Percentiles rank a stretch among this genome's conserved stretches.
Evolutionary conservation across 176 grass and related monocot species (phyloP).

Genomic region (Canna indica): DNA sequence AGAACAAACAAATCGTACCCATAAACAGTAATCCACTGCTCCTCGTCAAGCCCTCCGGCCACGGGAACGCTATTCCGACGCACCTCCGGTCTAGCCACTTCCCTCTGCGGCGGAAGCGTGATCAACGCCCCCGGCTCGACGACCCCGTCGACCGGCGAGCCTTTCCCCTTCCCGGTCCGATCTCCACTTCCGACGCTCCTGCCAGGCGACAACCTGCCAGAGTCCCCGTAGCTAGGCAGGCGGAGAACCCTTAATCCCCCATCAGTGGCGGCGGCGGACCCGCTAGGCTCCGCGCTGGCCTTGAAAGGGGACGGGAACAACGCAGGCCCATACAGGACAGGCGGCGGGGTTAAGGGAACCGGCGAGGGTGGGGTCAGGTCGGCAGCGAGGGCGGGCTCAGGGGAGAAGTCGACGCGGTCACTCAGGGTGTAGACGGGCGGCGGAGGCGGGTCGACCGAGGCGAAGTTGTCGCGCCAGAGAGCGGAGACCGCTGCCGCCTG

Average conservation of each 20-base stretch:
- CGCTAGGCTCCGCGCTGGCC: neutral
- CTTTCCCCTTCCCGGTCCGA: constrained; percentile 19
- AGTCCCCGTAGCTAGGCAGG: neutral
- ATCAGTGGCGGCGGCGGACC: neutral
- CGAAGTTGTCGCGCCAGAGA: constrained; percentile 11
- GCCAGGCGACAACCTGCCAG: neutral
- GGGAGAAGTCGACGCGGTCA: constrained; percentile 10
- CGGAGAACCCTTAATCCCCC: neutral
- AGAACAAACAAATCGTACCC: constrained; percentile 44
- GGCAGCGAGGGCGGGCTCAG: constrained; percentile 1
- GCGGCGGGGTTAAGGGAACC: neutral
- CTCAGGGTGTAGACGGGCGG: constrained; percentile 4
- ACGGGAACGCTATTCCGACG: constrained; percentile 4
- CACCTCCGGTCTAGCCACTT: constrained; percentile 19
- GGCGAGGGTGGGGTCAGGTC: neutral
- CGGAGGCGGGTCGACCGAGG: constrained; percentile 5
- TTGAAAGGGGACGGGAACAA: constrained; percentile 6
- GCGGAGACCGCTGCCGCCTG: constrained; percentile 8
- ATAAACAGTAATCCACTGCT: constrained; percentile 88
- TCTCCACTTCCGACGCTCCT: neutral
- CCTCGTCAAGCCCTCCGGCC: constrained; percentile 36
- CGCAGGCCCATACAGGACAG: neutral
- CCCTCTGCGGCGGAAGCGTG: constrained; percentile 22
- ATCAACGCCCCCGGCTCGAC: constrained; percentile 39
- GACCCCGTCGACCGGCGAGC: constrained; percentile 30